Evolutionary conservation across 306 rosid genomes (phyloP), one percentile per base, ranked within the genome.

Genomic region (Acacia acuminata): DNA sequence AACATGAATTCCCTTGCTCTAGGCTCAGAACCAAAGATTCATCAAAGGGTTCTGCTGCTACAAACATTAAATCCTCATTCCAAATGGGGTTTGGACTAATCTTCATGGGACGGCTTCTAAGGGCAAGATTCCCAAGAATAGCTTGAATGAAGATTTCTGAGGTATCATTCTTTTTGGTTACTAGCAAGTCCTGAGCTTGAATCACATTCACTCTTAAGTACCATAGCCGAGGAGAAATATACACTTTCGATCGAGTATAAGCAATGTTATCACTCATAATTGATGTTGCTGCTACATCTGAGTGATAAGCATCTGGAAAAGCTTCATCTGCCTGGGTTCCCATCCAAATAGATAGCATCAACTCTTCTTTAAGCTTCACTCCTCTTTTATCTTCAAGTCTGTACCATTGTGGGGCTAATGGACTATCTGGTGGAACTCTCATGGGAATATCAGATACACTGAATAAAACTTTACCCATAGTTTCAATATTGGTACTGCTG

Each of bases 291-390:
- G 85, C 67, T 6, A 34, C 72, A 85, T 85, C 85, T 3, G 80
- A 77, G 75, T 85, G 88, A 79, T 82, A 81, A 53, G 85, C 88
- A 56, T 85, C 82, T 5, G 85, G 73, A 66, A 85, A 85, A 51
- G 77, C 65, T 61, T 85, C 85, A 65, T 85, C 92, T 7, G 90
- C 92, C 7, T 89, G 92, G 71, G 92, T 85, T 40, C 92, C 92
- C 84, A 89, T 87, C 92, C 92, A 89, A 55, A 85, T 82, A 43
- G 90, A 82, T 22, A 87, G 77, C 88, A 86, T 89, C 72, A 89
- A 58, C 75, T 86, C 92, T 71, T 80, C 87, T 80, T 79, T 78
- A n/a, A 73, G 71, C 47, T 71, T 81, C 17, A 13, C 66, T 6
- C 82, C 76, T 48, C 64, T 76, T 34, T 34, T 55, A 56, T 81